Conservation (phyloP, 129 eudicot genomes). For the Flaveria linearis region DNA sequence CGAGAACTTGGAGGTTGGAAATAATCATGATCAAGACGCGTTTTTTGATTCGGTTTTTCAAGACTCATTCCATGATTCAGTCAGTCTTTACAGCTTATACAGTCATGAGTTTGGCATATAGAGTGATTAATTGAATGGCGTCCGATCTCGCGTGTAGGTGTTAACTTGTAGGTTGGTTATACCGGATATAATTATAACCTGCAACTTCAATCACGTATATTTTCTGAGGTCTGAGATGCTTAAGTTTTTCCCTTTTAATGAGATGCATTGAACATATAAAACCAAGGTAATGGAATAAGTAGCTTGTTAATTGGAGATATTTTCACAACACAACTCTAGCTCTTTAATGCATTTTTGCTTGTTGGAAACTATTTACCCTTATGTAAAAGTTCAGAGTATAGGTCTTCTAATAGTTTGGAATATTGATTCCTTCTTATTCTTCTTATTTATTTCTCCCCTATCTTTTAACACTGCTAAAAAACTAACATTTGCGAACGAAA, state of each 20-base stretch:
- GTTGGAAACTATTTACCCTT: no score
- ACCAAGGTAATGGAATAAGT: not conserved
- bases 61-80: conserved; percentile 29
- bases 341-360: no score
- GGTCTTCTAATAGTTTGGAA: no score
- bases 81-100: not conserved
- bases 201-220: not conserved
- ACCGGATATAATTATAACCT: not conserved
- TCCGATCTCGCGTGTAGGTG: conserved; percentile 10
- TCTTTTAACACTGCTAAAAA: no score
- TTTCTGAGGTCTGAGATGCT: conserved; percentile 5
- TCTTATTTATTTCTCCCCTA: no score
- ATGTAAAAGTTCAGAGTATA: no score
- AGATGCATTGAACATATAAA: not conserved
- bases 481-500: no score
- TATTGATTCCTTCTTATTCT: no score
- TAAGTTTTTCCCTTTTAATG: not conserved
- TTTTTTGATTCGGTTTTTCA: conserved; percentile 8
- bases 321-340: not conserved
- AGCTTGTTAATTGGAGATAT: not conserved
- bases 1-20: conserved; percentile 23
- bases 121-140: not conserved
- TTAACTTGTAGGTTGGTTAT: conserved; percentile 15
- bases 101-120: conserved; percentile 12
- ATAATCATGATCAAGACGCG: not conserved